These are phyloP conservation scores for Pythium chondricola DNA, from an alignment of 352 stramenopile species.

Conservation along the genomic window DNA sequence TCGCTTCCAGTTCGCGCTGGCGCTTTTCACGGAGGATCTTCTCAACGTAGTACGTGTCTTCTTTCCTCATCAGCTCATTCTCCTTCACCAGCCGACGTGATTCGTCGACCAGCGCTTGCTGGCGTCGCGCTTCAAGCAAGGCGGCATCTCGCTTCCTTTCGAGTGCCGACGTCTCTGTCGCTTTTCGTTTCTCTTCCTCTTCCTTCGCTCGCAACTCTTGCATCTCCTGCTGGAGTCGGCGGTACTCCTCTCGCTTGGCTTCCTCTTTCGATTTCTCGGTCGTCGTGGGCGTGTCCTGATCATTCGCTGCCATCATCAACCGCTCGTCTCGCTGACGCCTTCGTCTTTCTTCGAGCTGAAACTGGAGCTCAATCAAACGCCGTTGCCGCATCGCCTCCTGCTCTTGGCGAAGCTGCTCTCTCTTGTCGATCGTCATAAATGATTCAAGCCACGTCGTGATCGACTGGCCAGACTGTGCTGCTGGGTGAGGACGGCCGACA, in stretches of 20 bases:
- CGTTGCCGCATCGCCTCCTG: conserved; percentile 35
- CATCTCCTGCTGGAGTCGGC: conserved; percentile 26
- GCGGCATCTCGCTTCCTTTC: conserved; percentile 20
- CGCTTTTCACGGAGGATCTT: conserved; percentile 34
- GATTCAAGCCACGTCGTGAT: conserved; percentile 53
- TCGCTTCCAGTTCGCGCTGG: conserved; percentile 14
- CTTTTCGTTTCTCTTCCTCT: conserved; percentile 12
- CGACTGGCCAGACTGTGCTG: conserved; percentile 24
- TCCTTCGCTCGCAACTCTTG: conserved; percentile 19
- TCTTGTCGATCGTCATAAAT: conserved; percentile 45
- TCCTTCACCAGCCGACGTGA: conserved; percentile 27
- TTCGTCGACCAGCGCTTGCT: conserved; percentile 20
- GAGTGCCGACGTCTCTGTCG: not conserved
- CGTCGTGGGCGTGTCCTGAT: conserved; percentile 26
- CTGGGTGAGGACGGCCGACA: conserved; percentile 33
- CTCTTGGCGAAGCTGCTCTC: conserved; percentile 25
- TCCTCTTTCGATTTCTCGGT: conserved; percentile 15
- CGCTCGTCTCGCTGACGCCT: conserved; percentile 36
- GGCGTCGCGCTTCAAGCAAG: conserved; percentile 21
- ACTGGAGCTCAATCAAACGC: conserved; percentile 38
- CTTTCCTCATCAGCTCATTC: conserved; percentile 32
- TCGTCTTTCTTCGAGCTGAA: conserved; percentile 28
- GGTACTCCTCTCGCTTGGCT: conserved; percentile 18
- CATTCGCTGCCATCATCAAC: conserved; percentile 31
- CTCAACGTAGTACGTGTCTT: conserved; percentile 53